A percentile compares a stretch with the other conserved stretches of the same genome.
These are phyloP conservation scores for Mycena albidolilacea DNA, from an alignment of 768 basidiomycete species.

Conservation along the genomic window DNA sequence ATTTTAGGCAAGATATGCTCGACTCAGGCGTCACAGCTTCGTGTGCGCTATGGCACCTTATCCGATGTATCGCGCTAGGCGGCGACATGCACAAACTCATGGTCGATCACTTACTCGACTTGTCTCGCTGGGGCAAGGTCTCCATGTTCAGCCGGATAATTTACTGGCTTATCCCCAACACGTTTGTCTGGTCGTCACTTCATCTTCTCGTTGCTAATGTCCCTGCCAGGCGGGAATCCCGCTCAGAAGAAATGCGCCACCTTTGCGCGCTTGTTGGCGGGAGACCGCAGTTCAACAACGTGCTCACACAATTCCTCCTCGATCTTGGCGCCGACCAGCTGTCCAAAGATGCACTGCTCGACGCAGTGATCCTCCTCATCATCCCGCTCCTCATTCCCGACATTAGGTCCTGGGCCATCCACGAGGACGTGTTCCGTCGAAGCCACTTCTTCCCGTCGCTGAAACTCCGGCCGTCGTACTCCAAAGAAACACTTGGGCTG, in stretches of 20 bases:
- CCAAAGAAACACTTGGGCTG: conserved; percentile 14
- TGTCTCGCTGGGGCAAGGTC: conserved; percentile 16
- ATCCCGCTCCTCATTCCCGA: conserved; percentile 18
- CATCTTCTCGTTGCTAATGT: neutral
- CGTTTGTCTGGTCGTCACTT: conserved; percentile 9
- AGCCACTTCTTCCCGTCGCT: conserved; percentile 25
- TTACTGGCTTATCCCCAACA: conserved; percentile 29
- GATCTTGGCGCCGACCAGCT: neutral
- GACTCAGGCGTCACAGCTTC: conserved; percentile 18
- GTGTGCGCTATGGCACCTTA: conserved; percentile 29
- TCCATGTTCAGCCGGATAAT: conserved; percentile 35
- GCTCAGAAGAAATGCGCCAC: neutral
- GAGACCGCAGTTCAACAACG: neutral
- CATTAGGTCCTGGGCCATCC: conserved; percentile 11
- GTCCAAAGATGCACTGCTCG: conserved; percentile 17
- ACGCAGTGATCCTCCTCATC: conserved; percentile 26
- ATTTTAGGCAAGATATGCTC: conserved; percentile 10
- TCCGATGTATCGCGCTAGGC: conserved; percentile 30
- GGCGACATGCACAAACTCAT: conserved; percentile 16
- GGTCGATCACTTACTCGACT: neutral
- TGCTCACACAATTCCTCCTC: conserved; percentile 10
- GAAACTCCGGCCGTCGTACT: conserved; percentile 19
- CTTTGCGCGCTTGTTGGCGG: conserved; percentile 21
- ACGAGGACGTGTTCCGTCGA: conserved; percentile 29
- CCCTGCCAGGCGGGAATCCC: neutral